phyloP scores from a whole-genome alignment of 495 filamentous ascomycete species.

The Xylaria grammica region DNA sequence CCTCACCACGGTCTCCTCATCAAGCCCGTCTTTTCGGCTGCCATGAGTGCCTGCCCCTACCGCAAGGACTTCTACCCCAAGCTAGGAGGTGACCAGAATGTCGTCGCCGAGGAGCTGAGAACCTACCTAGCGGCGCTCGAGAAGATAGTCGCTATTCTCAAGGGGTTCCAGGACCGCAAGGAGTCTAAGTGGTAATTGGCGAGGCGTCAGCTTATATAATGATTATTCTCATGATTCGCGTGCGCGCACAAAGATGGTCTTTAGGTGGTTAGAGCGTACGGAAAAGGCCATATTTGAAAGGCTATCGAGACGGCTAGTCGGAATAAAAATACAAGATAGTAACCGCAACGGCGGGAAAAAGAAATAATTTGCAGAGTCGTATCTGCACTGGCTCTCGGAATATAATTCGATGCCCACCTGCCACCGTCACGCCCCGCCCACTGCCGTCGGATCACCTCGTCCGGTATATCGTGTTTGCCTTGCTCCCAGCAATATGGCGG shows the following conservation, averaged over 20 bases:
- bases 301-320: neutral
- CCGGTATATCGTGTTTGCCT: neutral
- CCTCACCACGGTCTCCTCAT: constrained; percentile 85
- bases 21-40: constrained; percentile 87
- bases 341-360: neutral
- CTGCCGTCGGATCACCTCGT: neutral
- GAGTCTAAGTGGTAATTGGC: constrained; percentile 71
- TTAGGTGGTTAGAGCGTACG: neutral
- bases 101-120: constrained; percentile 64
- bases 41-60: constrained; percentile 92
- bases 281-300: neutral
- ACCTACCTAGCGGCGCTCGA: constrained; percentile 77
- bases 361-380: neutral
- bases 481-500: neutral
- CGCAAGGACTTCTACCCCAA: constrained; percentile 88
- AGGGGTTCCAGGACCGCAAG: constrained; percentile 70
- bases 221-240: neutral
- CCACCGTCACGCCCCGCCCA: neutral
- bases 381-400: neutral
- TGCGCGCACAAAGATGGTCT: neutral
- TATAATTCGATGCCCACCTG: neutral
- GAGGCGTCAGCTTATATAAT: neutral
- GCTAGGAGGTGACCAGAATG: constrained; percentile 69
- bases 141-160: constrained; percentile 73
- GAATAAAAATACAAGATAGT: neutral